Evolutionary conservation across 495 filamentous ascomycete genomes (phyloP), one percentile per base, ranked within the genome.

Genomic region (Podospora comata): DNA sequence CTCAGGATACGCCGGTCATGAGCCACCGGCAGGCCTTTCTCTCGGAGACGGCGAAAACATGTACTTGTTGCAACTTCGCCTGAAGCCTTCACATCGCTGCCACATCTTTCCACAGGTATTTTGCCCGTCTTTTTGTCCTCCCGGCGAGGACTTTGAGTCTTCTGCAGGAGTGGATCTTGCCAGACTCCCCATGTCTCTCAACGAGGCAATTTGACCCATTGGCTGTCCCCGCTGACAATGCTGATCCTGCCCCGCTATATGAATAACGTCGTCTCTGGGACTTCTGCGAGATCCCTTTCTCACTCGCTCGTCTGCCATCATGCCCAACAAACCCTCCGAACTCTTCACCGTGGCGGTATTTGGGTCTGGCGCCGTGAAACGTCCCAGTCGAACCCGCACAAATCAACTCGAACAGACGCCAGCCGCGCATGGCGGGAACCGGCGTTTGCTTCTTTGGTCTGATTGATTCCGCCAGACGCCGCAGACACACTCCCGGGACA

Each of bases 371-470:
- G 9, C 39, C 13, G 39, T 48, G 39, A 11, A 48, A 48, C 39
- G 7, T 48, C 39, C 15, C 15, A 28, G 58, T 60, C 60, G 19
- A 62, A 19, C 7, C 59, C 5, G 16, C 26, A 61, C 4, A 34
- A 30, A 23, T 30, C 27, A 60, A 48, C 23, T 19, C 44, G 62
- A 62, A 66, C 69, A 71, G 64, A 71, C 61, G 69, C 65, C 65
- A 44, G 69, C 65, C 61, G 69, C 69, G 61, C 20, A 65, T 18
- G 18, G 34, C 54, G 34, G 60, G 18, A 18, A 55, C 27, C 19
- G 0, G 15, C 44, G 28, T 27, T 27, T 28, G 15, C 53, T n/a
- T 16, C 53, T 65, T 7, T 34, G 30, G 60, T 27, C 7, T n/a
- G 9, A 48, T 28, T 55, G 53, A 27, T 32, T 5, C 32, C 28